Conservation (phyloP, 805 yeast genomes). For the Wickerhamomyces chambardii region DNA sequence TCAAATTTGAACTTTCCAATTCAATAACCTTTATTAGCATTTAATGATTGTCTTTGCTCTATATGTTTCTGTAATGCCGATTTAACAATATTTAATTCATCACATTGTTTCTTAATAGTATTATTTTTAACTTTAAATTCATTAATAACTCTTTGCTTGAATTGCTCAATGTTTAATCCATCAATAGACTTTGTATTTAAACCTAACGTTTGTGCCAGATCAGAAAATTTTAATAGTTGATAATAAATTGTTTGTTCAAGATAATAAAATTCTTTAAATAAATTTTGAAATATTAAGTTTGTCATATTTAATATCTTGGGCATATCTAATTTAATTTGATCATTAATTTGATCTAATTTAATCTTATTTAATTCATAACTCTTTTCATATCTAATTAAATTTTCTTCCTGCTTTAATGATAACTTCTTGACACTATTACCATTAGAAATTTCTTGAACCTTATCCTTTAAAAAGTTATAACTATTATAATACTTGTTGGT, state of each 20-base stretch:
- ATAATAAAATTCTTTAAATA: slow-evolving; percentile 26
- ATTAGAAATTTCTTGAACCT: slow-evolving; percentile 10
- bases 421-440: slow-evolving; percentile 6
- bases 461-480: slow-evolving; percentile 13
- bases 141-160: neutral
- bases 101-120: neutral
- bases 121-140: neutral
- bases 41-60: neutral
- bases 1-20: slow-evolving; percentile 31
- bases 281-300: slow-evolving; percentile 16
- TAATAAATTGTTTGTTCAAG: slow-evolving; percentile 26
- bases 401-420: slow-evolving; percentile 28
- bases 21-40: slow-evolving; percentile 13
- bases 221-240: slow-evolving; percentile 16
- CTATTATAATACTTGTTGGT: slow-evolving; percentile 25
- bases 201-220: no score
- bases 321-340: slow-evolving; percentile 32
- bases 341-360: slow-evolving; percentile 29
- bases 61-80: neutral
- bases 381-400: slow-evolving; percentile 21
- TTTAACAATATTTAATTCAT: slow-evolving; percentile 3
- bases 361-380: slow-evolving; percentile 20
- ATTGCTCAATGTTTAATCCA: slow-evolving; percentile 2
- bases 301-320: slow-evolving; percentile 32
- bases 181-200: slow-evolving; percentile 5